Percentiles rank a stretch among this genome's conserved stretches.
phyloP scores from a whole-genome alignment of 805 yeast species.

The Blastobotrys chiropterorum region DNA sequence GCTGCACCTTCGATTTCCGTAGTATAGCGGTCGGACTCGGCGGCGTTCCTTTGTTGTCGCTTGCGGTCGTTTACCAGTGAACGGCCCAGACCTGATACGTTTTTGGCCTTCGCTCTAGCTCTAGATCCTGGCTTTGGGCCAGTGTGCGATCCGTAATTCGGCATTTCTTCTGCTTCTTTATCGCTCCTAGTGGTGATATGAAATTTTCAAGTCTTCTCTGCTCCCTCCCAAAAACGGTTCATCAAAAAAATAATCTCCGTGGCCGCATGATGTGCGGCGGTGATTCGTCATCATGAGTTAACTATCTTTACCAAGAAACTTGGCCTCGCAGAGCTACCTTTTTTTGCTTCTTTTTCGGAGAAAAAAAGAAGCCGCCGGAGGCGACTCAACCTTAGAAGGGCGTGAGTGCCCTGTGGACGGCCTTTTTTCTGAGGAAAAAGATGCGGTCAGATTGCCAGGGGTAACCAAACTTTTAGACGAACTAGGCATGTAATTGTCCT shows the following conservation, averaged over 20 bases:
- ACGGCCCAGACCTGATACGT: constrained; percentile 79
- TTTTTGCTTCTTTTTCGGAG: too few species aligned
- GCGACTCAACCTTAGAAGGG: too few species aligned
- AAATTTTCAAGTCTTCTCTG: constrained; percentile 3
- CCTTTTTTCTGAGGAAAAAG: too few species aligned
- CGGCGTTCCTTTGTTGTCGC: constrained; percentile 41
- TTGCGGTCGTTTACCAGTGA: constrained; percentile 74
- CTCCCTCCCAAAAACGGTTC: constrained; percentile 3
- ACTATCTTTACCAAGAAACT: too few species aligned
- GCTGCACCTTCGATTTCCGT: constrained; percentile 71
- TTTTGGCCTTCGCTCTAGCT: constrained; percentile 48
- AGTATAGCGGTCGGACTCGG: constrained; percentile 72
- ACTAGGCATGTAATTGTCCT: too few species aligned
- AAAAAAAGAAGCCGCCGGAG: too few species aligned
- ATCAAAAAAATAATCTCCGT: neutral
- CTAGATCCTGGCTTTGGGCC: constrained; percentile 90
- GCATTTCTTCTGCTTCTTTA: neutral
- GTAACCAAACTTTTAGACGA: too few species aligned
- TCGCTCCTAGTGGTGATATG: constrained; percentile 1
- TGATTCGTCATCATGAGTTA: too few species aligned
- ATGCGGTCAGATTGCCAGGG: too few species aligned
- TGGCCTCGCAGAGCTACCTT: too few species aligned
- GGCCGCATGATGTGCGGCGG: too few species aligned
- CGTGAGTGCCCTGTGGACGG: too few species aligned
- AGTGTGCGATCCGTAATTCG: constrained; percentile 48